Base-by-base conservation (phyloP, 2,329 filamentous ascomycete genomes). In the Thielaviopsis populi region DNA sequence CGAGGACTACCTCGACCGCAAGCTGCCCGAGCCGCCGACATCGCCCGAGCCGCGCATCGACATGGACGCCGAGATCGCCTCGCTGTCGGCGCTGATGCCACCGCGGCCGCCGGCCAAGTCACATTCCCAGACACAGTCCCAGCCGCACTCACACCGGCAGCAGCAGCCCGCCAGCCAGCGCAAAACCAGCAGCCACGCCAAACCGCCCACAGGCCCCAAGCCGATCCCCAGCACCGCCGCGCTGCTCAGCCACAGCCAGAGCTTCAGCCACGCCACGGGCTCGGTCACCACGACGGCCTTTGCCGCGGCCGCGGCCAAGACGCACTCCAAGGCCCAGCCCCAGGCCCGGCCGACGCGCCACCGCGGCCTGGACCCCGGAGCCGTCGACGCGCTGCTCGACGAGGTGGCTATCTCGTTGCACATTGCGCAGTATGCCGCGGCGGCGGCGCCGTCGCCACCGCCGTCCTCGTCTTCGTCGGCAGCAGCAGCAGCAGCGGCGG, bases 341-440 rank as follows among this genome's bases (percentile, higher is more conserved):
- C n/a, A n/a, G n/a, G n/a, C n/a, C n/a, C n/a, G n/a, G n/a, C n/a
- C n/a, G n/a, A n/a, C n/a, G 41, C 24, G 17, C n/a, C 27, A 22
- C 30, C 53, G 5, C 7, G 24, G 10, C 1, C 10, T 56, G 0
- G 53, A 37, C 53, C 27, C 15, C 27, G 41, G 46, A 7, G 43
- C 61, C 8, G 64, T 66, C 7, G 64, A 66, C n/a, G 61, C 63
- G 24, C 59, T 66, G 37, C 43, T 66, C 19, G 61, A 63, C 19
- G 64, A 66, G 30, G 64, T 66, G 30, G 61, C 64, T 15, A 61
- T 66, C 43, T 62, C 64, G 6, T 43, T 66, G 48, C 61, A 66
- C 15, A 63, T 61, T 46, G 64, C 61, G 1, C 61, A 63, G 56
- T 63, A 50, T 54, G 60, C 40, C 6, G 22, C 58, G 13, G 33